A percentile compares a stretch with the other conserved stretches of the same genome.
These are phyloP conservation scores for Monosporascus sp. DNA, from an alignment of 2,329 filamentous ascomycete species.

Conservation along the genomic window DNA sequence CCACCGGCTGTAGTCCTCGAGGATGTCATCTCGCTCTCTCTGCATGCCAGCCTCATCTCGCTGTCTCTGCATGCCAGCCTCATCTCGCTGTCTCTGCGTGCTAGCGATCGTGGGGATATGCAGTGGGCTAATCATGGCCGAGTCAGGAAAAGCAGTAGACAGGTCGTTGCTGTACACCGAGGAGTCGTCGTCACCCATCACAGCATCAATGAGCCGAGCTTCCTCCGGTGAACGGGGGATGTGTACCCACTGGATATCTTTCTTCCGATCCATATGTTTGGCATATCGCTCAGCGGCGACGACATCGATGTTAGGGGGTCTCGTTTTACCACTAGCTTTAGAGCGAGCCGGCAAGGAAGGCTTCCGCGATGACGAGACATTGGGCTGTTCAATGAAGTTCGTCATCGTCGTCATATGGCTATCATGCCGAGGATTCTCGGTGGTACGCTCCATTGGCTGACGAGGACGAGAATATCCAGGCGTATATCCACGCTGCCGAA, in stretches of 20 bases:
- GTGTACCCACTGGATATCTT: constrained; percentile 7
- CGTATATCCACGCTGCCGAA: too few relatives aligned
- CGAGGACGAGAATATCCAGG: too few relatives aligned
- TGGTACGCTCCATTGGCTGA: too few relatives aligned
- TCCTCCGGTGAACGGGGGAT: constrained; percentile 6
- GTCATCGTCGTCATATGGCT: constrained; percentile 20
- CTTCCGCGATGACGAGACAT: too few relatives aligned
- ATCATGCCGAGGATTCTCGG: not conserved
- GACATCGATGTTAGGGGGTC: too few relatives aligned
- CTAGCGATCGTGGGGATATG: constrained; percentile 1
- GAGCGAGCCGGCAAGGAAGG: too few relatives aligned
- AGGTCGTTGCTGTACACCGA: not conserved
- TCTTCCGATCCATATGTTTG: constrained; percentile 1
- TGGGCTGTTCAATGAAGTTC: constrained; percentile 8
- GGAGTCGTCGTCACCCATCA: not conserved
- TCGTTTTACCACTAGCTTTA: too few relatives aligned
- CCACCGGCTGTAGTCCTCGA: not conserved
- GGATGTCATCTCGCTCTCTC: not conserved
- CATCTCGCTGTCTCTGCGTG: not conserved
- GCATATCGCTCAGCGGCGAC: constrained; percentile 2
- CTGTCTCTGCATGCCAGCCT: not conserved
- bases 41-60: not conserved
- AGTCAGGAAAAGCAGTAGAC: not conserved
- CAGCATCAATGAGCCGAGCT: constrained; percentile 3
- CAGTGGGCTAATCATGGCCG: constrained; percentile 1